Base-by-base conservation (phyloP, 306 rosid genomes). In the Rosa persica region DNA sequence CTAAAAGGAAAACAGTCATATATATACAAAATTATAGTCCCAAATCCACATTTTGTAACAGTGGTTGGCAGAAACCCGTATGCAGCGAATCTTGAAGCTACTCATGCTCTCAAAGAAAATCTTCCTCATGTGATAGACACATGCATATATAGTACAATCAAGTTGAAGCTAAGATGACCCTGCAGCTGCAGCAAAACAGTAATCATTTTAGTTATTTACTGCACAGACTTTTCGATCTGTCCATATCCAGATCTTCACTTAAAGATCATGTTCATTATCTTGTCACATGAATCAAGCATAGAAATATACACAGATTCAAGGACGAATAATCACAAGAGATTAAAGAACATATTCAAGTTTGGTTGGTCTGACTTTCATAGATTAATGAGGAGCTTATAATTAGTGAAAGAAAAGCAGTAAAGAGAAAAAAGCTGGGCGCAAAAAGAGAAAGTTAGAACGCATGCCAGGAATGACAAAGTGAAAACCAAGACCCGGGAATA, bases 381-480 rank as follows among this genome's bases (percentile, higher is more conserved):
- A 75, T 12, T 20, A 46, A 44, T 12, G 54, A 43, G 40, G 52
- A 71, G 22, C 22, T 16, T 20, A 55, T 8, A 8, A 62, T 62
- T 62, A 51, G 61, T 25, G 40, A 27, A 43, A 43, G 8, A 30
- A 15, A 58, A 20, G 57, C 11, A 44, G 8, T 23, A 55, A 36
- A 62, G 67, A 39, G 73, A 69, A 10, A 30, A 60, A 68, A 62
- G 47, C 4, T 39, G 62, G 9, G 40, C 67, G 54, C 55, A 23
- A 79, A 77, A 60, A 49, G 71, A 73, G 70, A 80, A 57, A 82
- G 66, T 27, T 54, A 44, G 58, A 88, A 79, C 75, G 90, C 90
- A 85, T 87, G 90, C 90, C 81, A 74, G 81, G 74, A 64, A 61
- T 65, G 85, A 75, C 73, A 79, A 85, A 80, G 80, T 67, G 79